Percentiles rank a stretch among this genome's conserved stretches.
phyloP scores from a whole-genome alignment of 176 grass and related monocot species.

The Carex cristatella region DNA sequence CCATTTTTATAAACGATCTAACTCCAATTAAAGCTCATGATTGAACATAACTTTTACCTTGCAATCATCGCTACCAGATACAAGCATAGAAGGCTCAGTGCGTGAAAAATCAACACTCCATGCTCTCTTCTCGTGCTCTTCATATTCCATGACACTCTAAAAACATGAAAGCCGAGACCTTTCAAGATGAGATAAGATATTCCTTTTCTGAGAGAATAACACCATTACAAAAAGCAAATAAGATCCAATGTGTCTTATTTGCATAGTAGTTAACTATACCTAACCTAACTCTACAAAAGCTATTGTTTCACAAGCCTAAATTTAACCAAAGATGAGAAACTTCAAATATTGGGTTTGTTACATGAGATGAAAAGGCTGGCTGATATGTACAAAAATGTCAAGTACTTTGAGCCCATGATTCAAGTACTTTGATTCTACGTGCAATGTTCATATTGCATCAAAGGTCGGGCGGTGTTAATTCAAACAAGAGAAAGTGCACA shows the following conservation, averaged over 20 bases:
- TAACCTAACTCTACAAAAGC: neutral
- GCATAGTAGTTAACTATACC: neutral
- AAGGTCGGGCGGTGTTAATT: neutral
- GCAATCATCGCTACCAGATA: constrained; percentile 99
- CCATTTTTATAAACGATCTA: neutral
- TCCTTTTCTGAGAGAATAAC: neutral
- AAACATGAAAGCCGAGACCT: constrained; percentile 11
- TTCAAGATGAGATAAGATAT: constrained; percentile 4
- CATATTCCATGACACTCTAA: constrained; percentile 98
- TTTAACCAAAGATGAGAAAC: neutral
- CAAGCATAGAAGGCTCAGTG: constrained; percentile 85
- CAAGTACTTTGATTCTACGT: neutral
- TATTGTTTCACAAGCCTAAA: neutral
- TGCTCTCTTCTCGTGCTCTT: constrained; percentile 99
- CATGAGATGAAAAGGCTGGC: neutral
- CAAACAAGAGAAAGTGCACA: neutral
- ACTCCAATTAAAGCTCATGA: neutral
- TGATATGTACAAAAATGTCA: neutral
- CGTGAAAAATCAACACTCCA: constrained; percentile 99
- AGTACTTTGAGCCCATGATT: neutral
- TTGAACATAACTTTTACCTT: constrained; percentile 49
- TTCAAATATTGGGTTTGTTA: neutral
- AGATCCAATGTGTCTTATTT: neutral
- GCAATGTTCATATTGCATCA: neutral
- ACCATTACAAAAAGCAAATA: neutral